Base-by-base conservation (phyloP, 495 filamentous ascomycete genomes). In the Elasticomyces elasticus region DNA sequence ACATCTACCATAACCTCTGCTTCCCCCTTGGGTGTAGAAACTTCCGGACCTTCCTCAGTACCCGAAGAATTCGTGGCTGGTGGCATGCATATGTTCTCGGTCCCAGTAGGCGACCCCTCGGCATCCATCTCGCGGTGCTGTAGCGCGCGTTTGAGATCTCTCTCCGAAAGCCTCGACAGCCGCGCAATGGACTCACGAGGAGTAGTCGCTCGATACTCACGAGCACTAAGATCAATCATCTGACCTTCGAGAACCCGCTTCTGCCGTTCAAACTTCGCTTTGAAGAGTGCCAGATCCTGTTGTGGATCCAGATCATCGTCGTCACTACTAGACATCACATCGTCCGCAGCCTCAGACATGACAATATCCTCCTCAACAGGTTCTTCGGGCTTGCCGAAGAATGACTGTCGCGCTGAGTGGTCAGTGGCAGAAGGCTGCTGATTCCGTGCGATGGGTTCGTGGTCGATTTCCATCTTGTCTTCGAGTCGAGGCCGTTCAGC, bases 241-340 rank as follows among this genome's bases (percentile, higher is more conserved):
- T 64, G 60, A 1, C 64, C 56, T 46, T 68, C 62, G 3, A 72
- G 60, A 5, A 25, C 47, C 10, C 65, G 48, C 41, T 68, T 70
- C 31, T 69, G 61, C 11, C 56, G 52, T 19, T 67, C 64, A 43
- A 65, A 71, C 35, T 66, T 68, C 1, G 60, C 65, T 30, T 71
- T 58, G 10, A 54, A 58, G 31, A 66, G 61, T 1, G 62, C 61
- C 38, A 69, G 60, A 30, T 56, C 67, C 23, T 70, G 62, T 47
- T 71, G 67, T 19, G 69, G 45, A 49, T 66, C 69, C 12, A 66
- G 30, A 13, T 64, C 65, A 12, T 72, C 69, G 27, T 71, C 69
- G 9, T 68, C 66, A 17, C 64, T 62, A 24, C 49, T 61, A 1
- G 54, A 63, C 26, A 60, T 48, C 27, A 51, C 56, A 19, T 64